Evolutionary conservation across 2,329 filamentous ascomycete species (phyloP).

Genomic region (Colletotrichum incanum): DNA sequence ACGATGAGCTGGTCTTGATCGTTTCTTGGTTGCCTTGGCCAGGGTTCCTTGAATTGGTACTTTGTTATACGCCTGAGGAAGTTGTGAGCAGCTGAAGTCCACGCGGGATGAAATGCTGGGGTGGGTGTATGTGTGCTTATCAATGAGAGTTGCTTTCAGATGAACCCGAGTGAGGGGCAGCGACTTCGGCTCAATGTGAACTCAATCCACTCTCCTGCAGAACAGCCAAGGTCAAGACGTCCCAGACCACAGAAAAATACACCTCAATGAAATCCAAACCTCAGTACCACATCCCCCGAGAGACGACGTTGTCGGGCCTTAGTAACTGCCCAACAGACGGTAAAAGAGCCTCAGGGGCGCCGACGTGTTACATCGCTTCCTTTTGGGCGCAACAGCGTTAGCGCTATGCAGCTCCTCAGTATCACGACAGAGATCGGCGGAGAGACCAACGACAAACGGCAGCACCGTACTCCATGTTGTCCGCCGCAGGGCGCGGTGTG

Average conservation of each 20-base stretch:
- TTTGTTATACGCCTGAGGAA: neutral
- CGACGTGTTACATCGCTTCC: neutral
- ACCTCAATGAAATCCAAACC: too few relatives aligned
- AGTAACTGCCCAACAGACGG: neutral
- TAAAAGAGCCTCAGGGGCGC: slow-evolving; percentile 4
- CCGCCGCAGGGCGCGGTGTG: slow-evolving; percentile 33
- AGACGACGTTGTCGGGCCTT: neutral
- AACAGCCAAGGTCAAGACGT: neutral
- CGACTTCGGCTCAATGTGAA: neutral
- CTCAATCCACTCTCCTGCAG: neutral
- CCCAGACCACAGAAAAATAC: neutral
- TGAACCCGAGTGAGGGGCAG: neutral
- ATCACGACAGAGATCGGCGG: slow-evolving; percentile 15
- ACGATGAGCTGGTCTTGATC: neutral
- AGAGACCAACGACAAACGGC: neutral
- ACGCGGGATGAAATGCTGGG: neutral
- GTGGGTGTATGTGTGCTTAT: neutral
- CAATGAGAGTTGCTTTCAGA: neutral
- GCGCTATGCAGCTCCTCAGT: slow-evolving; percentile 6
- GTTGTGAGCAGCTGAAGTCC: neutral
- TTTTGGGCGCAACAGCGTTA: neutral
- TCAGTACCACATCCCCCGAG: too few relatives aligned
- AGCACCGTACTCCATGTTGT: slow-evolving; percentile 3
- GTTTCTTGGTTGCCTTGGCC: neutral
- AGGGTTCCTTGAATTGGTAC: too few relatives aligned